Percentiles rank a stretch among this genome's conserved stretches.
Evolutionary conservation across 495 filamentous ascomycete species (phyloP).

Genomic region (Elaphomyces granulatus): DNA sequence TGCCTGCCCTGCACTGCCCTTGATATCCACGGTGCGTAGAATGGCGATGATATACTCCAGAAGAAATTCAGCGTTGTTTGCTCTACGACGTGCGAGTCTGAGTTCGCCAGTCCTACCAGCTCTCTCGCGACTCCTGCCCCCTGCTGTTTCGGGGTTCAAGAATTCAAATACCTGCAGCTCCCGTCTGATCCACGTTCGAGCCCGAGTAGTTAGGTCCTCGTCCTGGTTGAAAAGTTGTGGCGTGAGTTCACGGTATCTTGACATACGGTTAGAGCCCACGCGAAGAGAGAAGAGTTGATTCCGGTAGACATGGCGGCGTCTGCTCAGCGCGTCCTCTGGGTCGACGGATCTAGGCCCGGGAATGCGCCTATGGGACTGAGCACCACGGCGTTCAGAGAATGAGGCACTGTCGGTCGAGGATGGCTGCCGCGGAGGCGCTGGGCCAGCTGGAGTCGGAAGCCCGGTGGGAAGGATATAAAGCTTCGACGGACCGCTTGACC

Average conservation of each 20-base stretch:
- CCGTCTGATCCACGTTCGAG: slow-evolving; percentile 75
- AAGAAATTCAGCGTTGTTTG: slow-evolving; percentile 75
- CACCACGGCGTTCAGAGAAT: background rate
- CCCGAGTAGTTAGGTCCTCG: slow-evolving; percentile 58
- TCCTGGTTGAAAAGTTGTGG: slow-evolving; percentile 49
- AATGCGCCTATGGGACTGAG: slow-evolving; percentile 2
- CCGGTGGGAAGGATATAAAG: slow-evolving; percentile 32
- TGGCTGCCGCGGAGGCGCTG: background rate
- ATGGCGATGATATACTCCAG: slow-evolving; percentile 83
- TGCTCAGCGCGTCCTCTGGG: slow-evolving; percentile 45
- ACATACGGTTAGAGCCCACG: slow-evolving; percentile 70
- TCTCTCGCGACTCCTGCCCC: slow-evolving; percentile 8
- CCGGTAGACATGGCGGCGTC: slow-evolving; percentile 62
- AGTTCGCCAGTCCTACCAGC: slow-evolving; percentile 22
- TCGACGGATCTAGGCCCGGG: slow-evolving; percentile 13
- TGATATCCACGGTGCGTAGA: slow-evolving; percentile 80
- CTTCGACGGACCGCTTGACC: slow-evolving; percentile 37
- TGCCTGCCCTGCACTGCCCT: slow-evolving; percentile 68
- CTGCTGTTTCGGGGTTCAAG: slow-evolving; percentile 31
- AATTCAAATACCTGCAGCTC: slow-evolving; percentile 83
- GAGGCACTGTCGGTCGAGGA: background rate
- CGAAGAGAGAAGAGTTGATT: slow-evolving; percentile 66
- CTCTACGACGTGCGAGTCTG: slow-evolving; percentile 33
- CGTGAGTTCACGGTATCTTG: slow-evolving; percentile 61
- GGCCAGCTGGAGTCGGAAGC: slow-evolving; percentile 2